Base-by-base conservation (phyloP, 176 grass and related monocot genomes). In the Olyra latifolia region DNA sequence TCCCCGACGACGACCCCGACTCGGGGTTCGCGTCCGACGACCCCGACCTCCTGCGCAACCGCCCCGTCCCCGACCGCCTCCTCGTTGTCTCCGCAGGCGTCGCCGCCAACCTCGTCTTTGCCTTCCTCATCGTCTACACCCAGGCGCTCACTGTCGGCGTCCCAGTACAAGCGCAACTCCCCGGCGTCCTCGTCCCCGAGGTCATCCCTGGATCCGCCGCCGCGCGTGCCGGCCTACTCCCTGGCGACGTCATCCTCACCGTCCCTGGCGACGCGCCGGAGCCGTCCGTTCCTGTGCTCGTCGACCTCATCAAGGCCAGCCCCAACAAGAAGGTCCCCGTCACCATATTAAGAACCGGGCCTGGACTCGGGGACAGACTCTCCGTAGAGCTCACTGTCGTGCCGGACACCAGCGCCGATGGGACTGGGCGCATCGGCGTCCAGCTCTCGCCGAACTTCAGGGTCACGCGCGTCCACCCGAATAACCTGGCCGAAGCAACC, bases 1-100 rank as follows among this genome's bases (percentile, higher is more conserved):
- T 99, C 80, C 96, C 96, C n/a, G 96, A 99, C 19, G 96, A 99
- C 77, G 92, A 99, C 82, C 92, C 96, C 16, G 92, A 95, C 3
- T 89, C 84, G 10, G 86, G 84, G 42, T 87, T 95, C 52, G 75
- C 88, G 13, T 38, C 96, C 20, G 90, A 99, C 61, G 92, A 98
- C 77, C 89, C 92, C 8, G 92, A 98, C 82, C 93, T 98, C 77
- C 90, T 98, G 16, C 85, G 85, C 83, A 98, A 98, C 85, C 89
- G 95, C 74, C 90, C 95, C 43, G 74, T 95, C 59, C 78, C 87
- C n/a, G 95, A 98, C 77, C 92, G 95, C 30, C 57, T 98, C 76
- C 69, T 98, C 81, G 92, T 98, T 28, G 86, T 98, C 74, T 98
- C 90, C 46, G 90, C 95, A 3, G 95, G 95, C 14, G 95, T 98